Base-by-base conservation (phyloP, 129 eudicot species). In the Gnaphalium uliginosum region DNA sequence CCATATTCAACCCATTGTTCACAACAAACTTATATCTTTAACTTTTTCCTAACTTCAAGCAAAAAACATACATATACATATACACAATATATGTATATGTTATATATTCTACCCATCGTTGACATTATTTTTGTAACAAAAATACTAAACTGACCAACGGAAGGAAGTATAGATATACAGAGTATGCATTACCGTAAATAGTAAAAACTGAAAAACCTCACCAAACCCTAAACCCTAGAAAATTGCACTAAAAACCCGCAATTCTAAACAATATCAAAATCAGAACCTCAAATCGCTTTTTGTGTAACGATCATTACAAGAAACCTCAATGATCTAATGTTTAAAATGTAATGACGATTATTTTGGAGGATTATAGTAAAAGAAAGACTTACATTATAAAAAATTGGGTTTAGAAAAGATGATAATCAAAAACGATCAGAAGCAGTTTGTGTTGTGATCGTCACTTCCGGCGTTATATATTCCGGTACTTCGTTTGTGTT, bases 221-320 rank as follows among this genome's bases (percentile, higher is more conserved):
- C 77, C 71, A 78, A 78, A 78, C 77, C 82, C 77, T 79, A 79
- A 79, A 79, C 82, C 78, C 82, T 33, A 29, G 21, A 24, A 39
- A 35, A 25, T 18, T 24, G 13, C 50, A 25, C 2, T 48, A 22
- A 29, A 59, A 78, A 13, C 26, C n/a, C 37, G 41, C 23, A 64
- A 63, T 25, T 22, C 9, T 2, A 25, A 22, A 43, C 21, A 51
- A 27, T 14, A 75, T 48, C 32, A 27, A 21, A 65, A 11, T 19
- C 8, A 30, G 21, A 22, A 64, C 7, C n/a, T 0, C 60, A 30
- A 27, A 64, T 33, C 32, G 60, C 24, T 35, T 62, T 71, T 5
- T 11, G 70, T 17, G 57, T 41, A 78, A 71, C 39, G 71, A 71
- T 56, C 33, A 25, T 60, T 23, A 48, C 6, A 78, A 60, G 3